A percentile compares a stretch with the other conserved stretches of the same genome.
Conservation (phyloP, 352 stramenopile species). For the Phytophthora uliginosa region DNA sequence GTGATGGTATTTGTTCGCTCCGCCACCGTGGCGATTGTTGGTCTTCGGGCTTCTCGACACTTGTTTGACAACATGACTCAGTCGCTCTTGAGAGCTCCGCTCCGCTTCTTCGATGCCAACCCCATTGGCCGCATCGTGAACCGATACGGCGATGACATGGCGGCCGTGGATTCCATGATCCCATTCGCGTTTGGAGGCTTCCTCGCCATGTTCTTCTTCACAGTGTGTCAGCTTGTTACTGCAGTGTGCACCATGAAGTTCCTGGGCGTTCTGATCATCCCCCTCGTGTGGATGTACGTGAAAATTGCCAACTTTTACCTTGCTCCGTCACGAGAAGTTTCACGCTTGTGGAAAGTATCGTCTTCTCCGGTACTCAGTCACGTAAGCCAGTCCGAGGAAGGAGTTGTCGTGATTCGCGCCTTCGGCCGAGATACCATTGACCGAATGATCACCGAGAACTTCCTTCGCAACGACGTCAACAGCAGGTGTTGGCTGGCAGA, state of each 20-base stretch:
- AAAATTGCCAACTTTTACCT: conserved; percentile 49
- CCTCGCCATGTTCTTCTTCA: conserved; percentile 74
- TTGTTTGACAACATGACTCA: conserved; percentile 91
- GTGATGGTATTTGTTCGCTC: conserved; percentile 49
- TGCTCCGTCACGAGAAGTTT: conserved; percentile 48
- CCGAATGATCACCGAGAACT: conserved; percentile 36
- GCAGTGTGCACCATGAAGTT: conserved; percentile 85
- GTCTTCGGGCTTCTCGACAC: conserved; percentile 47
- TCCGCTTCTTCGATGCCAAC: conserved; percentile 94
- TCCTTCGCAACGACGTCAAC: conserved; percentile 41
- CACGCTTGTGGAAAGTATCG: conserved; percentile 46
- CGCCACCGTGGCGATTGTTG: conserved; percentile 43
- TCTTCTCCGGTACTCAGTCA: conserved; percentile 54
- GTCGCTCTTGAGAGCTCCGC: conserved; percentile 85
- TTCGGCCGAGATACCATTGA: conserved; percentile 40
- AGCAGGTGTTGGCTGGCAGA: conserved; percentile 37
- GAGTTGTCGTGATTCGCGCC: conserved; percentile 46
- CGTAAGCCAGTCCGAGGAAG: conserved; percentile 41
- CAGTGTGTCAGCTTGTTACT: conserved; percentile 75
- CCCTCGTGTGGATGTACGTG: conserved; percentile 88
- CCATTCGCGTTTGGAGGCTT: conserved; percentile 42
- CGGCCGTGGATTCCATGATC: conserved; percentile 86
- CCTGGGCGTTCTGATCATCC: conserved; percentile 78
- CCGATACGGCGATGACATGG: conserved; percentile 92
- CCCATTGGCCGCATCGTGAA: conserved; percentile 92